Base-by-base conservation (phyloP, 768 basidiomycete genomes). In the Leccinum sublutescens region DNA sequence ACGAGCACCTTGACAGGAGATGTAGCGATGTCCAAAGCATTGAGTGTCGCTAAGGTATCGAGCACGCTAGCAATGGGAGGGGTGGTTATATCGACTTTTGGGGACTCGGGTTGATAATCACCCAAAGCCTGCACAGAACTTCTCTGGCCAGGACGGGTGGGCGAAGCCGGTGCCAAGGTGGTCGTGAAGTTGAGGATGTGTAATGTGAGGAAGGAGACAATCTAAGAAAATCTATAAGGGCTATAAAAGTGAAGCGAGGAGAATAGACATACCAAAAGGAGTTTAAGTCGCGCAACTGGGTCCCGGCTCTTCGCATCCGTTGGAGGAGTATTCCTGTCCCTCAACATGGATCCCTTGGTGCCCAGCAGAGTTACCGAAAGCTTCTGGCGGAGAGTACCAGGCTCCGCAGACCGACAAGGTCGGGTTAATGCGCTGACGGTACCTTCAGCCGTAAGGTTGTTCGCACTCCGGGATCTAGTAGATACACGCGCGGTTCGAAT, bases 111-210 rank as follows among this genome's bases (percentile, higher is more conserved):
- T 19, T 54, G 55, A 43, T 63, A 59, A n/a, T 73, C 67, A 5
- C 55, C 27, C 11, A 67, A 54, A 15, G 54, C 19, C 27, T 59
- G 62, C 7, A 63, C 9, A 33, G 67, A 61, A 5, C 34, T 52
- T 59, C 60, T 68, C 10, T 58, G 68, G 64, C 74, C 77, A 68
- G 79, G 75, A 58, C 81, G 74, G 64, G 81, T 65, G 73, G 84
- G 64, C 58, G 84, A 71, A n/a, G 81, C 78, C 36, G 86, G 82
- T 0, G 95, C 88, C 52, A 99, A 83, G 0, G 97, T 95, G 0
- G 95, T 91, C 72, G 88, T 89, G 59, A 98, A 84, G 78, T 98
- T 98, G 62, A 97, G 82, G 56, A 95, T 84, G 66, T 99, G 97
- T 2, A 99, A 77, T 0, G 86, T 87, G 64, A 96, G 80, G 83